Evolutionary conservation across 495 filamentous ascomycete species (phyloP).

Genomic region (Lasiosphaeris hirsuta): DNA sequence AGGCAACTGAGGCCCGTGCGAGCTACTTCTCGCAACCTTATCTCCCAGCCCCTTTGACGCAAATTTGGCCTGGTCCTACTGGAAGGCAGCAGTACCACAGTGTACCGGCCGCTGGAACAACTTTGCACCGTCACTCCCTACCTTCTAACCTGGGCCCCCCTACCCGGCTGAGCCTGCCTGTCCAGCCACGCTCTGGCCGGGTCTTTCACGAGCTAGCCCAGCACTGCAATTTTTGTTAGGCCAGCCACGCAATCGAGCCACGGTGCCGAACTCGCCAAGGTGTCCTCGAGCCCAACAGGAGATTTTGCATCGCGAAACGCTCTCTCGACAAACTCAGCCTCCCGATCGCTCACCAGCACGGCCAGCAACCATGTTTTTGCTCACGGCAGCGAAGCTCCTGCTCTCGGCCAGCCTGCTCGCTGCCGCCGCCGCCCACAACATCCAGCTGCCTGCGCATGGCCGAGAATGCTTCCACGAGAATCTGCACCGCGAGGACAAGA

Average conservation of each 20-base stretch:
- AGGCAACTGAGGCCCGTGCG: constrained; percentile 17
- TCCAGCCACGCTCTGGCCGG: not conserved
- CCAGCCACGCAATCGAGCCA: not conserved
- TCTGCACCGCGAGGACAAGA: constrained; percentile 89
- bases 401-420: constrained; percentile 60
- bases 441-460: constrained; percentile 85
- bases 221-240: constrained; percentile 7
- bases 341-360: not conserved
- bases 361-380: constrained; percentile 29
- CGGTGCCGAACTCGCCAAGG: constrained; percentile 23
- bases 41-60: constrained; percentile 18
- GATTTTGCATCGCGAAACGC: constrained; percentile 24
- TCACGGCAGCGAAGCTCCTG: constrained; percentile 53
- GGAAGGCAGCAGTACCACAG: constrained; percentile 8
- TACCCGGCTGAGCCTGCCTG: not conserved
- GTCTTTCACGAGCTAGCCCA: constrained; percentile 16
- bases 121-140: constrained; percentile 21
- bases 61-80: constrained; percentile 2
- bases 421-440: constrained; percentile 78
- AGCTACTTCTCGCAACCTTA: constrained; percentile 28
- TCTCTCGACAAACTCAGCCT: constrained; percentile 13
- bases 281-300: constrained; percentile 23
- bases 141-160: not conserved
- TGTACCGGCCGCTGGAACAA: constrained; percentile 22
- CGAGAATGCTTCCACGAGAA: constrained; percentile 96